These are phyloP conservation scores for Tricholoma saponaceum DNA, from an alignment of 768 basidiomycete species.

Conservation along the genomic window DNA sequence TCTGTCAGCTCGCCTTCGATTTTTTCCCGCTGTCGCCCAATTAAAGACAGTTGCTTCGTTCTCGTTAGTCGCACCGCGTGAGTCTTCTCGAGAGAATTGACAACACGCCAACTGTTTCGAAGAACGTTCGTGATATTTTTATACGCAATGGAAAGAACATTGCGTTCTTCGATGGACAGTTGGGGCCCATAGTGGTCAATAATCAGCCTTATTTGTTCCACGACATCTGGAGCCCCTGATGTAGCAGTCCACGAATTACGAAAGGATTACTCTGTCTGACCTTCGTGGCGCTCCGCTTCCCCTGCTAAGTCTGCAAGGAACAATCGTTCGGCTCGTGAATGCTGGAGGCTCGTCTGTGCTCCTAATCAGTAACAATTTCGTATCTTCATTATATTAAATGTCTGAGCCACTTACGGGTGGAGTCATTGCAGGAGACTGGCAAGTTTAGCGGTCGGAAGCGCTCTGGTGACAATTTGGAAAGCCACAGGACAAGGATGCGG, in stretches of 20 bases:
- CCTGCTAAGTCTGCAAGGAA: conserved; percentile 82
- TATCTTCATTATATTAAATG: background rate
- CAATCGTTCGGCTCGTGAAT: conserved; percentile 36
- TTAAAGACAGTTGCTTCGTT: conserved; percentile 52
- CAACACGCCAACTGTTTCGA: conserved; percentile 80
- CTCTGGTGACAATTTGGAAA: background rate
- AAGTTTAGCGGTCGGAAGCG: background rate
- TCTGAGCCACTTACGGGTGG: background rate
- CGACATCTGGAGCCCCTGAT: conserved; percentile 50
- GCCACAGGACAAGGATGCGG: no score
- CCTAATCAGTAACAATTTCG: background rate
- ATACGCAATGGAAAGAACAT: conserved; percentile 84
- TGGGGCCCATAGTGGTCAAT: conserved; percentile 62
- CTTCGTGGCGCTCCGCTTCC: conserved; percentile 87
- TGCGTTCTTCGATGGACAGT: conserved; percentile 82
- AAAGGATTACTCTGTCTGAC: conserved; percentile 31
- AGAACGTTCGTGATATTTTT: conserved; percentile 86
- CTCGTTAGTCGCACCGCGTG: conserved; percentile 42
- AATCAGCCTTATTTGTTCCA: conserved; percentile 73
- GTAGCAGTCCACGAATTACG: background rate
- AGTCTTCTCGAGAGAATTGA: conserved; percentile 73
- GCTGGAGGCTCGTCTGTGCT: conserved; percentile 12
- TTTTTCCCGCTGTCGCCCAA: conserved; percentile 61
- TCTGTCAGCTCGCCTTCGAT: conserved; percentile 76
- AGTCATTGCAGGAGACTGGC: background rate